These are phyloP conservation scores for Ceratocystis lukuohia DNA, from an alignment of 2,329 filamentous ascomycete genomes.

Conservation along the genomic window DNA sequence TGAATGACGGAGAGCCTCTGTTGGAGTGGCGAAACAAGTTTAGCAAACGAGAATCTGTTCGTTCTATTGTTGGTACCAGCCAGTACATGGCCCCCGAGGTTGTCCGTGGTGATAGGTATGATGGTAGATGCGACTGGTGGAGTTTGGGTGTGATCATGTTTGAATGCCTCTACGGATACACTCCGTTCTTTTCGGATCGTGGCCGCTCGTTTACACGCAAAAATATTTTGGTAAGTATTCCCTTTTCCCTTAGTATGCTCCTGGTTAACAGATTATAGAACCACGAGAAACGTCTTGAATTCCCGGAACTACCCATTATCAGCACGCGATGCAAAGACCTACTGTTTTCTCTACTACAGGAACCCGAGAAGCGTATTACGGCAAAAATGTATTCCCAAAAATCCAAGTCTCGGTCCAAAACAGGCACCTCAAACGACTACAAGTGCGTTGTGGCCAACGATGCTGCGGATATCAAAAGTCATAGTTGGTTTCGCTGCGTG, in stretches of 20 bases:
- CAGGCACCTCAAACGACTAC: constrained; percentile 21
- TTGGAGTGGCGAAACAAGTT: constrained; percentile 57
- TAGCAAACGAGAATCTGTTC: constrained; percentile 58
- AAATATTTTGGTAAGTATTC: constrained; percentile 57
- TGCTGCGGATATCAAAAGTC: constrained; percentile 76
- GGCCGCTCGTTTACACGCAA: constrained; percentile 68
- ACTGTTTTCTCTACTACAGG: constrained; percentile 56
- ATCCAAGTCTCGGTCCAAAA: constrained; percentile 26
- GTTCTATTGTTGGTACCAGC: constrained; percentile 84
- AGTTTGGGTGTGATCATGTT: constrained; percentile 89
- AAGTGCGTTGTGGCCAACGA: constrained; percentile 60
- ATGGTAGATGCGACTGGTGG: constrained; percentile 94
- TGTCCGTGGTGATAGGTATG: constrained; percentile 66
- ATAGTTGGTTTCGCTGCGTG: constrained; percentile 71
- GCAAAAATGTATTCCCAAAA: constrained; percentile 58
- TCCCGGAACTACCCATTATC: constrained; percentile 53
- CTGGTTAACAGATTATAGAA: constrained; percentile 34
- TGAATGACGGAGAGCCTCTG: constrained; percentile 28
- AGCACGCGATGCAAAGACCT: constrained; percentile 64
- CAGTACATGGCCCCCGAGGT: constrained; percentile 99
- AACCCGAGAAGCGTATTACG: constrained; percentile 63
- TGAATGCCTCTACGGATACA: constrained; percentile 85
- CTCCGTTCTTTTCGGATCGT: constrained; percentile 74
- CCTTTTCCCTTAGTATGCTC: background rate
- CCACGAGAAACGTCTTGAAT: constrained; percentile 55